phyloP scores from a whole-genome alignment of 2,329 filamentous ascomycete genomes.

The Colletotrichum neosansevieriae region DNA sequence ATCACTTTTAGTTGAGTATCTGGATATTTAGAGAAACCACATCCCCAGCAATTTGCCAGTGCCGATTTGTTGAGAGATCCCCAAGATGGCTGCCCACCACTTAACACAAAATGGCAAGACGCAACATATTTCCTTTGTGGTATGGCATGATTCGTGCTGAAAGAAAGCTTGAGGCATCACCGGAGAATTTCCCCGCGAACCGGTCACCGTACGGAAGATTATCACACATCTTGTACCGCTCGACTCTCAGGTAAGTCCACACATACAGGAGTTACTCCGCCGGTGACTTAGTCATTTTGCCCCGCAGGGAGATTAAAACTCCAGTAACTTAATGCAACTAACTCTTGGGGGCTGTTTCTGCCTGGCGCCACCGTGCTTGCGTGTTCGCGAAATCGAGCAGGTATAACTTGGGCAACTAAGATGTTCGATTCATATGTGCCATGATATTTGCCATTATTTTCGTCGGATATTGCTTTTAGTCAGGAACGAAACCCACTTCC shows the following conservation, averaged over 20 bases:
- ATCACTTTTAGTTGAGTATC: no score
- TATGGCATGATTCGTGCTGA: background rate
- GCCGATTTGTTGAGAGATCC: no score
- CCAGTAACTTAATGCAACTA: background rate
- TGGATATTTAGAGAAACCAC: no score
- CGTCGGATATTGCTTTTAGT: background rate
- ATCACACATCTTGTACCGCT: background rate
- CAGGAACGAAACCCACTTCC: constrained; percentile 1
- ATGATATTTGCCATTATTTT: background rate
- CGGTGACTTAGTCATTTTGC: background rate
- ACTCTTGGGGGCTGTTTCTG: constrained; percentile 1
- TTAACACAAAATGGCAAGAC: no score
- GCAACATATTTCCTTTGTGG: no score
- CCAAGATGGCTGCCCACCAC: no score
- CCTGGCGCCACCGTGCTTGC: background rate
- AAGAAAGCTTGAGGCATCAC: background rate
- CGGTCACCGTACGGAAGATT: background rate
- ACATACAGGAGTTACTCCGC: background rate
- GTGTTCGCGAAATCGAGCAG: background rate
- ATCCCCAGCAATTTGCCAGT: no score
- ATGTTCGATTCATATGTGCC: background rate
- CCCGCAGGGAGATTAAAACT: background rate
- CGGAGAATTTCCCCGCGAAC: background rate
- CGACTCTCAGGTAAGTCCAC: background rate
- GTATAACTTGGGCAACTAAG: background rate